phyloP scores from a whole-genome alignment of 495 filamentous ascomycete species.

The Talaromyces nanjingensis region DNA sequence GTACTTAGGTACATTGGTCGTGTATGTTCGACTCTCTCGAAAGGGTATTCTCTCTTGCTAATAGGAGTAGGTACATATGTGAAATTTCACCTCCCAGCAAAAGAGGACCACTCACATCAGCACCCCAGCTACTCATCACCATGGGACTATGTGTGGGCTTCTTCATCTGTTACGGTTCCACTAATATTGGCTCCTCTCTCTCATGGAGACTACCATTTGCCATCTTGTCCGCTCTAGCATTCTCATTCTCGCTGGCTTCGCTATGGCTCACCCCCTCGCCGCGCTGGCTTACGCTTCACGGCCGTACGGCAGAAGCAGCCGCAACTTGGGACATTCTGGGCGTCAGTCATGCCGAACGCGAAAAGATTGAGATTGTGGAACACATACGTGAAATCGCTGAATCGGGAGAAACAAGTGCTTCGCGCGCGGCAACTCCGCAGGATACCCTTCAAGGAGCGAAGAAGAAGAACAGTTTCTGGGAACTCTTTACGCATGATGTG shows the following conservation, averaged over 20 bases:
- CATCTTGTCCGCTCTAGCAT: constrained; percentile 34
- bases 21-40: constrained; percentile 20
- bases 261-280: constrained; percentile 38
- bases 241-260: constrained; percentile 29
- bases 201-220: constrained; percentile 53
- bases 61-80: constrained; percentile 42
- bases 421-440: background rate
- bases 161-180: constrained; percentile 56
- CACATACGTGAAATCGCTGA: constrained; percentile 9
- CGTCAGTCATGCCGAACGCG: constrained; percentile 41
- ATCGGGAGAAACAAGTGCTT: background rate
- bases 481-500: constrained; percentile 36
- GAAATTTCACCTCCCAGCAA: constrained; percentile 51
- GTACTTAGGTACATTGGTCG: constrained; percentile 48
- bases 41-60: background rate
- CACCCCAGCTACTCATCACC: constrained; percentile 48
- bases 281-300: constrained; percentile 40
- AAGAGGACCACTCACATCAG: constrained; percentile 46
- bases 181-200: constrained; percentile 40
- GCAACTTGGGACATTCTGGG: constrained; percentile 38
- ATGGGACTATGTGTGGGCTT: constrained; percentile 48
- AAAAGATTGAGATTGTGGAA: constrained; percentile 38
- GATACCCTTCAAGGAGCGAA: background rate
- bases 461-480: constrained; percentile 8
- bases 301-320: constrained; percentile 27